A percentile compares a stretch with the other conserved stretches of the same genome.
Evolutionary conservation across 192 early-diverging fungal genomes (phyloP).

Genomic region (Coemansia erecta): DNA sequence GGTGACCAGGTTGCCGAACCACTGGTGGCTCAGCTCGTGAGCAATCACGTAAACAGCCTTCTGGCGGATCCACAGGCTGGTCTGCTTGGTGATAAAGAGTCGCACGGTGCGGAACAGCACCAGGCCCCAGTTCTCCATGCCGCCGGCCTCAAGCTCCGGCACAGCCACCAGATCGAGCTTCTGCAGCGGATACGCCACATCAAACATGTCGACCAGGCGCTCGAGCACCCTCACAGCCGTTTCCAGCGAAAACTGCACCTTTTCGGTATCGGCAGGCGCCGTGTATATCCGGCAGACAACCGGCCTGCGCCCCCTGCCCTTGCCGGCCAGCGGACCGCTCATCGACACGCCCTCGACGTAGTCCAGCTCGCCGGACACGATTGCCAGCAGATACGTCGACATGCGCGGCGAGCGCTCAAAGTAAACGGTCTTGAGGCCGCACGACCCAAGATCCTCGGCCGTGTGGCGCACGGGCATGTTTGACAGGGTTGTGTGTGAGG

Average conservation of each 20-base stretch:
- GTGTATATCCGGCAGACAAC: conserved; percentile 65
- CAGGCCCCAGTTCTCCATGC: conserved; percentile 89
- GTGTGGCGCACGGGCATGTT: conserved; percentile 62
- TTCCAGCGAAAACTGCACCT: conserved; percentile 69
- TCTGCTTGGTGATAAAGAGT: conserved; percentile 59
- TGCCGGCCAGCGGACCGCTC: neutral
- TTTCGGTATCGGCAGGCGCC: conserved; percentile 56
- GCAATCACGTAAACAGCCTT: conserved; percentile 67
- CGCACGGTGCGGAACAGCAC: conserved; percentile 69
- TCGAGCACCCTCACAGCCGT: conserved; percentile 66
- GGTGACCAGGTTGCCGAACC: conserved; percentile 86
- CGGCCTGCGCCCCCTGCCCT: neutral
- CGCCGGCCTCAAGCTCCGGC: conserved; percentile 78
- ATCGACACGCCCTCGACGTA: conserved; percentile 59
- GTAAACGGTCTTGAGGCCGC: conserved; percentile 54
- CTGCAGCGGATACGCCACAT: conserved; percentile 69
- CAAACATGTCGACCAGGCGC: conserved; percentile 67
- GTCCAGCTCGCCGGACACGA: conserved; percentile 76
- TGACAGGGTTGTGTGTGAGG: conserved; percentile 62
- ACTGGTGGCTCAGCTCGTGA: conserved; percentile 83
- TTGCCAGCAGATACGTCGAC: conserved; percentile 79
- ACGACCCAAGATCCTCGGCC: neutral
- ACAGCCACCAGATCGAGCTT: conserved; percentile 74
- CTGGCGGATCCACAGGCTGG: conserved; percentile 57
- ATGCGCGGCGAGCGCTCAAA: conserved; percentile 76